These are phyloP conservation scores for Peronospora tabacina DNA, from an alignment of 352 stramenopile genomes.

Conservation along the genomic window DNA sequence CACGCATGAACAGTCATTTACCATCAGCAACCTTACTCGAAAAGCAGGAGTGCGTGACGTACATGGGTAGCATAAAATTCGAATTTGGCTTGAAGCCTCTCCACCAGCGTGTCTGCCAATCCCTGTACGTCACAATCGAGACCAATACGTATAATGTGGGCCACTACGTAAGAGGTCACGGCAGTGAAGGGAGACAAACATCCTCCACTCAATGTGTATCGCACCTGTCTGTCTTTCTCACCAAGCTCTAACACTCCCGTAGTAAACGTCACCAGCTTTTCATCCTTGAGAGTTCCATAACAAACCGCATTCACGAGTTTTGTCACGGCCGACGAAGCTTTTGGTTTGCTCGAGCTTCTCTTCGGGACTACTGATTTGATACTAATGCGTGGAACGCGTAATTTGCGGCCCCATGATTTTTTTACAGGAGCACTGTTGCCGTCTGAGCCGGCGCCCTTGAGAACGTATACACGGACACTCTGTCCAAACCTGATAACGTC, in stretches of 20 bases:
- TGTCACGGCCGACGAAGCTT: slow-evolving; percentile 43
- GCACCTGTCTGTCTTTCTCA: slow-evolving; percentile 60
- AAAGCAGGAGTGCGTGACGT: slow-evolving; percentile 4
- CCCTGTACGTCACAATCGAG: slow-evolving; percentile 31
- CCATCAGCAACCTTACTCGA: neutral
- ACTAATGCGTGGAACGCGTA: slow-evolving; percentile 63
- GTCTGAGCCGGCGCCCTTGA: slow-evolving; percentile 61
- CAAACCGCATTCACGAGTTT: slow-evolving; percentile 85
- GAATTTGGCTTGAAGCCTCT: slow-evolving; percentile 77
- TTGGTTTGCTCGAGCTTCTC: slow-evolving; percentile 40
- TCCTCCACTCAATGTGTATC: neutral
- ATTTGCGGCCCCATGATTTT: slow-evolving; percentile 72
- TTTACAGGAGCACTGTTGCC: slow-evolving; percentile 67
- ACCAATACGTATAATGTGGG: neutral
- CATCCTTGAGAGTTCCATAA: slow-evolving; percentile 63
- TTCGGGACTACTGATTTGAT: slow-evolving; percentile 71
- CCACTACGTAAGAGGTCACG: no score
- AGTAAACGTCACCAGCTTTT: slow-evolving; percentile 66
- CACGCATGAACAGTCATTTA: slow-evolving; percentile 1
- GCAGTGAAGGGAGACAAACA: neutral
- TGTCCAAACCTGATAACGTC: slow-evolving; percentile 84
- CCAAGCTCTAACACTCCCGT: slow-evolving; percentile 60
- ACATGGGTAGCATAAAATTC: slow-evolving; percentile 78
- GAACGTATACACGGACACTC: slow-evolving; percentile 76
- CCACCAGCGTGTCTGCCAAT: slow-evolving; percentile 70